Evolutionary conservation across 176 grass and related monocot species (phyloP), one percentile per base, ranked within the genome.

Genomic region (Typha latifolia): DNA sequence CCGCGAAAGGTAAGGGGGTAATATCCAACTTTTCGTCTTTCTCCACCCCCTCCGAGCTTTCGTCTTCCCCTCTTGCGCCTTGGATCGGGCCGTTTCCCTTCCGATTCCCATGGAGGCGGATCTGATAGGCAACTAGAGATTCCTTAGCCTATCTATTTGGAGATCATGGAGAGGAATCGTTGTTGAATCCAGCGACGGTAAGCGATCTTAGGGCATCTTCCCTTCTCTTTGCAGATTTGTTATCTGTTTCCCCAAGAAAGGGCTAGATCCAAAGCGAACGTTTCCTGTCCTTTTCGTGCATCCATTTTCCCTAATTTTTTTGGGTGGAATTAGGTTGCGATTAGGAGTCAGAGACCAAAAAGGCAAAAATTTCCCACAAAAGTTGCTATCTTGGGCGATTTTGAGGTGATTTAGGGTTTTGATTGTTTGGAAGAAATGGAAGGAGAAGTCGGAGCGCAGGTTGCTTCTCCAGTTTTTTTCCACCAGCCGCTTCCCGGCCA

Each of bases 371-470:
- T 19, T n/a, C 14, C 14, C 16, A 15, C 8, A 19, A 5, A 9
- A 9, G 53, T 16, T 16, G 16, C 5, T 10, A 57, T 9, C 9
- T 21, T 22, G 69, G 61, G 51, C 69, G 81, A 72, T 37, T 62
- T 75, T 14, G 57, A 63, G 64, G 57, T 7, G 64, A 31, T 27
- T 16, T 34, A 4, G 43, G 4, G 24, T 32, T 11, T 29, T 12
- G 8, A 19, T 12, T 61, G 18, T 14, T 49, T 31, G 11, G 50
- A 10, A 64, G 80, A 62, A 77, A 91, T 87, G 89, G 84, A 91
- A 43, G 15, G 86, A 69, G 86, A 87, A 77, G 81, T 87, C 68
- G 95, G 86, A 37, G 83, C 89, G 37, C 95, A 90, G 76, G 84
- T 99, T 61, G 86, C 73, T 63, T 66, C 83, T 16, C 81, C 95